phyloP scores from a whole-genome alignment of 805 yeast genomes.

The Wickerhamiella bombiphila region DNA sequence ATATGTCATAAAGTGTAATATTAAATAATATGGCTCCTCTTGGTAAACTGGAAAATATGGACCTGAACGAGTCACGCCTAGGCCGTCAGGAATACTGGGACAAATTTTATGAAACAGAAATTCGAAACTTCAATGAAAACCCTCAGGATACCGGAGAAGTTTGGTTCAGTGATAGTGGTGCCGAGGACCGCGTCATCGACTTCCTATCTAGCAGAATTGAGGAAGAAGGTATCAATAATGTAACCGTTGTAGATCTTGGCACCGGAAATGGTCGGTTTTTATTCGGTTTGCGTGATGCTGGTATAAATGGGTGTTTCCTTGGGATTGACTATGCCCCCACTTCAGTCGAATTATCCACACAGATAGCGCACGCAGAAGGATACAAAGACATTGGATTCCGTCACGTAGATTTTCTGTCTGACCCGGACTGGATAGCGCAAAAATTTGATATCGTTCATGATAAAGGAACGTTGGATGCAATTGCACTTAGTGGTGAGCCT shows the following conservation, averaged over 20 bases:
- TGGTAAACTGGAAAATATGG: too few relatives aligned
- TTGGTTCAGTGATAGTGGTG: conserved; percentile 94
- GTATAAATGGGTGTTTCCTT: conserved; percentile 38
- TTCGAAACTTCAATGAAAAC: conserved; percentile 53
- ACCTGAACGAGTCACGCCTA: conserved; percentile 50
- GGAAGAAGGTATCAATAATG: conserved; percentile 14
- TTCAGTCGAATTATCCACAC: conserved; percentile 61
- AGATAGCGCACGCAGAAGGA: conserved; percentile 31
- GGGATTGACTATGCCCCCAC: conserved; percentile 82
- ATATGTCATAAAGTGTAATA: too few relatives aligned
- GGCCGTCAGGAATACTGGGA: conserved; percentile 93
- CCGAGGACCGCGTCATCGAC: conserved; percentile 70
- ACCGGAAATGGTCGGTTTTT: conserved; percentile 92
- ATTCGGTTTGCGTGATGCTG: conserved; percentile 53
- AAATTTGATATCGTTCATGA: conserved; percentile 67
- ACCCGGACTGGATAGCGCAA: conserved; percentile 26
- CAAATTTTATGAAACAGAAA: conserved; percentile 62
- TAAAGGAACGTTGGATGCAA: conserved; percentile 95
- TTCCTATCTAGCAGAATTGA: conserved; percentile 40
- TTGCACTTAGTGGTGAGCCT: conserved; percentile 52
- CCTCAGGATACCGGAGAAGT: conserved; percentile 84
- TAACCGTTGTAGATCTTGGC: conserved; percentile 62
- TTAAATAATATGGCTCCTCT: too few relatives aligned
- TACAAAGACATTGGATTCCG: conserved; percentile 32
- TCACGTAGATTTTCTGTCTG: conserved; percentile 53